Base-by-base conservation (phyloP, 208 protist species). In the Plasmodiophora brassicae region DNA sequence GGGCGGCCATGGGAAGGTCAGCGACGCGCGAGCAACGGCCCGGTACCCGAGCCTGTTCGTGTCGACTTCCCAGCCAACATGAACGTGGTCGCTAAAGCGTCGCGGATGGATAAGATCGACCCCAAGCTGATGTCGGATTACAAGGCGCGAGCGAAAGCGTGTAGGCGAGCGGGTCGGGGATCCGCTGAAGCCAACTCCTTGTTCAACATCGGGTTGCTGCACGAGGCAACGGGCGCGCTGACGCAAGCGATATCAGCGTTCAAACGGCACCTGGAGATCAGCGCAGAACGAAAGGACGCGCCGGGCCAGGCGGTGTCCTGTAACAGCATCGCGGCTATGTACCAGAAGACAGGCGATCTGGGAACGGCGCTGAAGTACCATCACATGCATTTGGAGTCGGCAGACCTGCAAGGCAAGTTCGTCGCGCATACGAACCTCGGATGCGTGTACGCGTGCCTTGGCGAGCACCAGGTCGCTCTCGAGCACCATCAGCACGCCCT, bases 341-440 rank as follows among this genome's bases (percentile, higher is more conserved):
- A 78, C 65, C 65, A 78, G 65, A 78, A 78, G 65, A 32, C 20
- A 60, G 83, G 83, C 1, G 83, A 85, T 54, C 41, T 53, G 38
- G 41, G 57, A 25, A 28, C 54, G 65, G 88, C 84, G 0, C 41
- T 87, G 10, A 0, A 90, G 39, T 88, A 88, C 71, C 86, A 88
- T 46, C n/a, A 25, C 25, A 84, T 46, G 78, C 87, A 89, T 84
- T 36, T 71, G n/a, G 71, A 71, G 87, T 38, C 71, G 0, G 78
- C 87, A 25, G 87, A 85, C 44, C n/a, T 84, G 32, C 10, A 8
- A 5, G 87, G 87, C 0, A 71, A 87, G 41, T 87, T 86, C 72
- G 45, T 78, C 14, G 78, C 87, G 39, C 87, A 87, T 54, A 32
- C 57, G 28, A 89, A 89, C 84, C 46, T 86, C 43, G 87, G 78